A percentile compares a stretch with the other conserved stretches of the same genome.
Evolutionary conservation across 2,329 filamentous ascomycete genomes (phyloP).

Genomic region (Fusarium paranaense): DNA sequence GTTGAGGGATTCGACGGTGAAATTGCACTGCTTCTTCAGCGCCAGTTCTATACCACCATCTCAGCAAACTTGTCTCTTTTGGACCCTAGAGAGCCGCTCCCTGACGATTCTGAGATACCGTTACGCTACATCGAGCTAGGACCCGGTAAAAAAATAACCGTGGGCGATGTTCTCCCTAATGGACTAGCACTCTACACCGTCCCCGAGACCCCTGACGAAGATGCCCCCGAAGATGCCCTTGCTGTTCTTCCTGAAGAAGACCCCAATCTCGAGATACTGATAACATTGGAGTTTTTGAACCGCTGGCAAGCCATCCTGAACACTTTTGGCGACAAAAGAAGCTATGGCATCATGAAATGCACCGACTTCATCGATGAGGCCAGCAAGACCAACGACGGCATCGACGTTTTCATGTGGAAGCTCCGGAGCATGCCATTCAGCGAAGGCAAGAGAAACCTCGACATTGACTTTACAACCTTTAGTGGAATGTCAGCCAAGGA

Average conservation of each 20-base stretch:
- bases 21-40: constrained; percentile 16
- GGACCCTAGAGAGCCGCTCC: background rate
- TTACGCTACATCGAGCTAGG: no score
- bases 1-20: constrained; percentile 4
- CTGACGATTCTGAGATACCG: no score
- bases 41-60: constrained; percentile 8
- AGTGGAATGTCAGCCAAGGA: background rate
- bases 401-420: background rate
- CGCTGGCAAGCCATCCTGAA: background rate
- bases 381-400: background rate
- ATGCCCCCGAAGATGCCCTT: background rate
- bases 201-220: background rate
- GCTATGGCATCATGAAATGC: background rate
- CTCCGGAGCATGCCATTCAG: background rate
- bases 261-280: background rate
- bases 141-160: background rate
- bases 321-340: background rate
- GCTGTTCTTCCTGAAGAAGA: background rate
- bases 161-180: background rate
- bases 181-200: background rate
- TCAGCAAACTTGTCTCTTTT: background rate
- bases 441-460: constrained; percentile 3
- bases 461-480: background rate
- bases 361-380: background rate
- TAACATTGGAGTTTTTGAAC: background rate